Percentiles rank a stretch among this genome's conserved stretches.
Evolutionary conservation across 164 flowering plant species (phyloP).

Genomic region (Houttuynia cordata): DNA sequence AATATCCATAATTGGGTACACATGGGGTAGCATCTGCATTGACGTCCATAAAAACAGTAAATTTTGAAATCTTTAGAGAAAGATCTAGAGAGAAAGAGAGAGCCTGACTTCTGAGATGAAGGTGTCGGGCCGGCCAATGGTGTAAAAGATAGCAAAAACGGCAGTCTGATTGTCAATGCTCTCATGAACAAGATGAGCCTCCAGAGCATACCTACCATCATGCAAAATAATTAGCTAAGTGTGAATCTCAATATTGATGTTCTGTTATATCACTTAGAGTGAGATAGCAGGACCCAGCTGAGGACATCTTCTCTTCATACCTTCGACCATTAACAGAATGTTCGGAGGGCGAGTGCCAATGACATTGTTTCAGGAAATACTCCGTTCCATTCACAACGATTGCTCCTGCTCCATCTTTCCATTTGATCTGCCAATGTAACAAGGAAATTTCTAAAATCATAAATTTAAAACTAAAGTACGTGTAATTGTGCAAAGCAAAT

Average conservation of each 20-base stretch:
- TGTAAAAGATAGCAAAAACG: conserved; percentile 45
- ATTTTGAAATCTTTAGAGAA: too few species aligned
- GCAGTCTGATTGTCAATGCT: conserved; percentile 23
- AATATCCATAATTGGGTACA: neutral
- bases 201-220: conserved; percentile 17
- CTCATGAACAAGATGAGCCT: conserved; percentile 51
- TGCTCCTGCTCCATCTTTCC: conserved; percentile 31
- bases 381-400: conserved; percentile 26
- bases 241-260: neutral
- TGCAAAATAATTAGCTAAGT: neutral
- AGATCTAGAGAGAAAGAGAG: neutral
- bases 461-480: too few species aligned
- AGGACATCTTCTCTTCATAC: conserved; percentile 5
- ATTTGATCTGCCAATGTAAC: conserved; percentile 15
- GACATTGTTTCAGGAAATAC: conserved; percentile 29
- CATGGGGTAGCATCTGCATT: conserved; percentile 8
- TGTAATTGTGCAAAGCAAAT: neutral
- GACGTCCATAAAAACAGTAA: too few species aligned
- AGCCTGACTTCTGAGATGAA: conserved; percentile 32
- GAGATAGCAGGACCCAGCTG: too few species aligned
- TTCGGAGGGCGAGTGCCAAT: conserved; percentile 62
- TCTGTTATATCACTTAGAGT: neutral
- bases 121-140: conserved; percentile 36
- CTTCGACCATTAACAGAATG: conserved; percentile 36
- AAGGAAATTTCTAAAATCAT: neutral